phyloP scores from a whole-genome alignment of 2,329 filamentous ascomycete genomes.

The Cordyceps javanica region DNA sequence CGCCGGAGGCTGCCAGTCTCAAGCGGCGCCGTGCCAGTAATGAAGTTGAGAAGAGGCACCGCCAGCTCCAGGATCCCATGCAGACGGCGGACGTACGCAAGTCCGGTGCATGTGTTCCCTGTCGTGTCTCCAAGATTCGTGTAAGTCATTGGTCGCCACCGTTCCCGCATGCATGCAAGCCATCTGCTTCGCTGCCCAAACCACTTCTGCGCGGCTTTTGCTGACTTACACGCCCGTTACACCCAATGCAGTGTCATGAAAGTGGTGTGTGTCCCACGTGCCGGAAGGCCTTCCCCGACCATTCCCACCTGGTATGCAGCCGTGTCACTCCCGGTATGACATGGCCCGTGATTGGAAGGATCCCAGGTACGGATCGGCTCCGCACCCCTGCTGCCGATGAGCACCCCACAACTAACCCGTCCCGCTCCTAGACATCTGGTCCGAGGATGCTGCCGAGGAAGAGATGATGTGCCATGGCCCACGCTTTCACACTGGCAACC shows the following conservation, averaged over 20 bases:
- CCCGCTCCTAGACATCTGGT: conserved; percentile 30
- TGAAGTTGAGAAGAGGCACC: conserved; percentile 29
- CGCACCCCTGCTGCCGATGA: conserved; percentile 1
- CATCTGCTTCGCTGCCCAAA: conserved; percentile 13
- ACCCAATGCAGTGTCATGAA: conserved; percentile 29
- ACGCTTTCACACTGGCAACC: conserved; percentile 31
- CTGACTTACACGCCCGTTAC: conserved; percentile 15
- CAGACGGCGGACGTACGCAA: conserved; percentile 45
- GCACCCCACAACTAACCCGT: conserved; percentile 6
- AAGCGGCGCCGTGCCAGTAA: conserved; percentile 31
- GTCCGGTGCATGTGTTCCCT: conserved; percentile 41
- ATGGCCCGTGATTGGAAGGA: conserved; percentile 32
- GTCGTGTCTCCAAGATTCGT: conserved; percentile 41
- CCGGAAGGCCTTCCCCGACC: conserved; percentile 34
- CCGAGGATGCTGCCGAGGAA: conserved; percentile 28
- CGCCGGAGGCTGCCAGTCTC: conserved; percentile 21
- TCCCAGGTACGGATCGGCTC: conserved; percentile 28
- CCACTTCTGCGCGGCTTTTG: conserved; percentile 1
- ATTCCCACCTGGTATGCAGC: conserved; percentile 34
- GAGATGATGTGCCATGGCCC: conserved; percentile 27
- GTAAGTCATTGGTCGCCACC: conserved; percentile 30
- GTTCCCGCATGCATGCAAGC: conserved; percentile 7
- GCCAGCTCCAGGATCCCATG: conserved; percentile 33
- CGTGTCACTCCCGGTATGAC: conserved; percentile 31
- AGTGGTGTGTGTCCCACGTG: conserved; percentile 37